These are phyloP conservation scores for Neonectria hederae DNA, from an alignment of 2,329 filamentous ascomycete genomes.

Conservation along the genomic window DNA sequence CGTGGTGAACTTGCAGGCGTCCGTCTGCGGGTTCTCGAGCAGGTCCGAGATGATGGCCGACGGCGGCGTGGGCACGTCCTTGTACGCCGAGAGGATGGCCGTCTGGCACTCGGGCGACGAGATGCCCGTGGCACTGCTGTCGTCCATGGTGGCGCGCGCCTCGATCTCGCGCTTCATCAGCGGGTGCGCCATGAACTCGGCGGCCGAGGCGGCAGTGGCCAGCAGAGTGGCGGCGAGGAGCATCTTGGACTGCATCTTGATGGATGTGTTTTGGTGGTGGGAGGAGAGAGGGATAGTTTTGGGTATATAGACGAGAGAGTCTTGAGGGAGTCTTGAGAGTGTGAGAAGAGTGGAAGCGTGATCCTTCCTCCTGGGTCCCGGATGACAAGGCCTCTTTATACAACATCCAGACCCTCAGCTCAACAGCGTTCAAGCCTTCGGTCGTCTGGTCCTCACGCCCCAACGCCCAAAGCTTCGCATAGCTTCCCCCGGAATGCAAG, in stretches of 20 bases:
- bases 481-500: conserved; percentile 21
- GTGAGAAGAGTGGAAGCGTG: neutral
- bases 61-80: conserved; percentile 45
- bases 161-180: conserved; percentile 40
- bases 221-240: conserved; percentile 40
- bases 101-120: conserved; percentile 36
- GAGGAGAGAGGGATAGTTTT: neutral
- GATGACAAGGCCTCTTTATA: conserved; percentile 14
- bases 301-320: neutral
- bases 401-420: neutral
- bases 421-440: neutral
- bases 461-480: neutral
- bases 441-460: no score
- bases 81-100: conserved; percentile 38
- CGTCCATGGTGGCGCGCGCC: conserved; percentile 33
- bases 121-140: conserved; percentile 8
- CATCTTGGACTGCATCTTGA: conserved; percentile 44
- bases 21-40: conserved; percentile 37
- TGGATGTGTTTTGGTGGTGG: conserved; percentile 1
- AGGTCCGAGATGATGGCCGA: conserved; percentile 42
- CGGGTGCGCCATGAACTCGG: conserved; percentile 43
- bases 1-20: conserved; percentile 46
- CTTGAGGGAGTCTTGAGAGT: neutral
- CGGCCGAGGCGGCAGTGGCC: conserved; percentile 39
- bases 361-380: neutral